Base-by-base conservation (phyloP, 139 green algal genomes). In the Coelastrella sp. region DNA sequence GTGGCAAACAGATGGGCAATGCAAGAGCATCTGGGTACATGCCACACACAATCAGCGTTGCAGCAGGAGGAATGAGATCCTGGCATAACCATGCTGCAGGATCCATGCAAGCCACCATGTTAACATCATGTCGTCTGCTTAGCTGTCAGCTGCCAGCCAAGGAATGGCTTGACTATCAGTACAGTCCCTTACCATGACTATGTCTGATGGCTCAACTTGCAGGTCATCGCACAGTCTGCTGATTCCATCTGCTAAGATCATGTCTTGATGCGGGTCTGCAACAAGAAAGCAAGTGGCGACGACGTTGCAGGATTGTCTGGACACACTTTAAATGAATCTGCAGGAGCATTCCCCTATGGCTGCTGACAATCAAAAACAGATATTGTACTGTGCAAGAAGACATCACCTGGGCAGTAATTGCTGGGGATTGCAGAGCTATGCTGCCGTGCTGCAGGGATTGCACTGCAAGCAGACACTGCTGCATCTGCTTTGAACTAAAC, bases 191-290 rank as follows among this genome's bases (percentile, higher is more conserved):
- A 96, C 92, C 92, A 98, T 94, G n/a, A 96, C 95, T 25, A 97
- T 91, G 90, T 99, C 97, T 59, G 94, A 93, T 0, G 97, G 97
- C 68, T 97, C 94, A 27, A 99, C 94, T 12, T 82, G 92, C 35
- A 99, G 92, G 87, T 98, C 97, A 20, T 95, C 90, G 63, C 97
- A 98, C 15, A 99, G 93, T 70, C 90, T 73, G 1, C 79, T 89
- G 22, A 99, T 93, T 70, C 97, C 96, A 24, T 98, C 95, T 78
- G 95, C 96, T 20, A 93, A 56, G 19, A 97, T 96, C 17, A 75
- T 80, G 78, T 96, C 82, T 78, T 63, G 19, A 20, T 88, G 84
- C 0, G 66, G 84, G 61, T 81, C 84, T 88, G 63, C 15, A 73
- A 65, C 57, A 75, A 59, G 22, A 60, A 22, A 35, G 15, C 75